Conservation (phyloP, 768 basidiomycete genomes). For the Austroboletus festivus region DNA sequence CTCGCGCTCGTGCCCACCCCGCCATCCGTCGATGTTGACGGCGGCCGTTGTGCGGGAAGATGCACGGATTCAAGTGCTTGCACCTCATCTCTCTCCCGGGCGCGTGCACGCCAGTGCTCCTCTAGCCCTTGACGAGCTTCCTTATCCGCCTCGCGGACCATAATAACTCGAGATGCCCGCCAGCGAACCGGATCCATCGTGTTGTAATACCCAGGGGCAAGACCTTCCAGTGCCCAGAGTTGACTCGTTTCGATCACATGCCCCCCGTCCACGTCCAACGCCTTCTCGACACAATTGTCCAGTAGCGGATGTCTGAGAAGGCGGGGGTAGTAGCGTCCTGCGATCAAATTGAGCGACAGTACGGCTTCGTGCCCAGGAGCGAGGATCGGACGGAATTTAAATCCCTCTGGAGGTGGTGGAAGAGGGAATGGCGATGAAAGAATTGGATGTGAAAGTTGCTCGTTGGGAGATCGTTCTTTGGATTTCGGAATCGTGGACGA, state of each 20-base stretch:
- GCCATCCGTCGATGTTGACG: constrained; percentile 6
- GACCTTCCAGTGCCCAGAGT: constrained; percentile 71
- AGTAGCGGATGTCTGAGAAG: constrained; percentile 66
- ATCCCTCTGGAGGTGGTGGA: constrained; percentile 66
- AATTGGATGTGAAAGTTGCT: constrained; percentile 37
- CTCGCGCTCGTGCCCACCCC: not conserved
- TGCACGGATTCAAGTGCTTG: constrained; percentile 12
- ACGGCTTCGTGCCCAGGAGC: constrained; percentile 59
- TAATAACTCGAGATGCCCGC: constrained; percentile 47
- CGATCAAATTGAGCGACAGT: constrained; percentile 65
- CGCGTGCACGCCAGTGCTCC: constrained; percentile 35
- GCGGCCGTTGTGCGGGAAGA: constrained; percentile 11
- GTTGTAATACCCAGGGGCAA: constrained; percentile 64
- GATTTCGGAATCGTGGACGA: constrained; percentile 8
- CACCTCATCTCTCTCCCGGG: constrained; percentile 27
- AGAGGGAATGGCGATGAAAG: constrained; percentile 39
- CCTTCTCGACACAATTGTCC: constrained; percentile 36
- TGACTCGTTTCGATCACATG: constrained; percentile 44
- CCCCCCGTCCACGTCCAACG: constrained; percentile 36
- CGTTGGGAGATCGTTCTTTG: constrained; percentile 21
- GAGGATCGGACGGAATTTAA: constrained; percentile 66
- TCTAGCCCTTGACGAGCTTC: constrained; percentile 45
- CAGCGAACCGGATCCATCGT: constrained; percentile 65
- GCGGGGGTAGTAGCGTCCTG: constrained; percentile 78
- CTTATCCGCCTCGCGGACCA: constrained; percentile 62